Base-by-base conservation (phyloP, 768 basidiomycete species). In the Melanogaster broomeanus region DNA sequence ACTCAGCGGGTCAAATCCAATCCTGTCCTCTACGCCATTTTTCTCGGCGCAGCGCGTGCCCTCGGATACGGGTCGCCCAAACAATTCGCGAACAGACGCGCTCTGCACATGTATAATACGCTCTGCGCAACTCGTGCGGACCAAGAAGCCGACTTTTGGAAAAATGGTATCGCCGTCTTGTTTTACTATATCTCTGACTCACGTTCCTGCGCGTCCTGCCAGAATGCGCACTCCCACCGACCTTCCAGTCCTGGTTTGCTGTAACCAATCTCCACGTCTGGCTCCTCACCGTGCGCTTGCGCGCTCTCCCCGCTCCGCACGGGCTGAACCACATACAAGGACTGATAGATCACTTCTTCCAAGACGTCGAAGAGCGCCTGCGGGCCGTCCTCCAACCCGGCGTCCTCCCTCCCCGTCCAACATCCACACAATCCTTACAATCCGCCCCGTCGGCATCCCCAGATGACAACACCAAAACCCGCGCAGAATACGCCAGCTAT, bases 191-290 rank as follows among this genome's bases (percentile, higher is more conserved):
- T 13, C 8, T 9, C 27, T 54, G 16, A 3, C 30, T 52, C 46
- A 38, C 46, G 25, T 49, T 30, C 48, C 47, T 37, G 18, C 16
- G 2, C 18, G 5, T 19, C 0, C 60, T n/a, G 13, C 4, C 37
- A 97, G 95, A 83, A 53, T 96, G 90, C 62, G 77, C 77, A 52
- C 78, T 98, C 6, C 93, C 95, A 10, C 88, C 87, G 12, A 97
- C 96, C 0, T 97, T 96, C 70, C 95, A 98, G 63, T 91, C 96
- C 15, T 98, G 94, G 90, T 98, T 98, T 72, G 91, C 90, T 4
- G 73, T 97, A 45, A 92, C 92, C 25, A 93, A 95, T 57, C 77
- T 98, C 25, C 93, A 98, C 70, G 76, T 98, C 42, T 95, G 94
- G 88, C 76, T 98, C 58, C 82, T 95, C 44, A 87, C 87, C 16